A percentile compares a stretch with the other conserved stretches of the same genome.
These are phyloP conservation scores for Edaphochlamys debaryana DNA, from an alignment of 139 green algal genomes.

Conservation along the genomic window DNA sequence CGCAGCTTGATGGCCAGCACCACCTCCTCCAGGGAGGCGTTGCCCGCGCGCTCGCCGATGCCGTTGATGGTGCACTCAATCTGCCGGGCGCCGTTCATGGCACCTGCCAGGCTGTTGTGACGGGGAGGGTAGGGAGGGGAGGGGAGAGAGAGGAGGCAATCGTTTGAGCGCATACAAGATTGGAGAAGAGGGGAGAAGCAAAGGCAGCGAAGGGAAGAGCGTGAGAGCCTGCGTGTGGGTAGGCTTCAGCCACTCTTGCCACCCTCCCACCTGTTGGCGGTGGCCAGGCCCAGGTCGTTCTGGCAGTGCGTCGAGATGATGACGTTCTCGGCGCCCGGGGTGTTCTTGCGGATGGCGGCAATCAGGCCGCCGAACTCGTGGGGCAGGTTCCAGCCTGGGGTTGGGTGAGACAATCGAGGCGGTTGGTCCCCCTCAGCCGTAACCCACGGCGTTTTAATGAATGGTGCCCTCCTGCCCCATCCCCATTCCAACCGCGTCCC, in stretches of 20 bases:
- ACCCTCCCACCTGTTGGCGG: conserved; percentile 94
- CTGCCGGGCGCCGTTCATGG: conserved; percentile 78
- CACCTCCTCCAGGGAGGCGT: conserved; percentile 97
- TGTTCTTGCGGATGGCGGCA: conserved; percentile 88
- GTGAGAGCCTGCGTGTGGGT: too few relatives aligned
- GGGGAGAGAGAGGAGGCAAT: too few relatives aligned
- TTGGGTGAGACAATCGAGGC: background rate
- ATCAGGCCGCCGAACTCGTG: conserved; percentile 96
- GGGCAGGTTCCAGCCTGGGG: conserved; percentile 89
- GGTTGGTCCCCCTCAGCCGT: too few relatives aligned
- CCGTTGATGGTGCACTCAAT: conserved; percentile 99
- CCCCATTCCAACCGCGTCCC: too few relatives aligned
- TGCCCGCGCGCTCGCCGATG: conserved; percentile 98
- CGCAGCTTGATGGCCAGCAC: conserved; percentile 91
- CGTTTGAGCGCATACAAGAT: too few relatives aligned
- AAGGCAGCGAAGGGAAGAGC: too few relatives aligned
- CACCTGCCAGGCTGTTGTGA: conserved; percentile 95
- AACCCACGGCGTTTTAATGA: too few relatives aligned
- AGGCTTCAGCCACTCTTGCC: too few relatives aligned
- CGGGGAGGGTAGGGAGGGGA: too few relatives aligned
- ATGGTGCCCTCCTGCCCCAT: too few relatives aligned
- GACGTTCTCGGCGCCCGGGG: conserved; percentile 76
- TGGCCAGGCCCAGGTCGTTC: conserved; percentile 98
- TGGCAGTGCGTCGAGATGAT: conserved; percentile 99
- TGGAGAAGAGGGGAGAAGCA: too few relatives aligned